Percentiles rank a stretch among this genome's conserved stretches.
These are phyloP conservation scores for Beauveria medogensis DNA, from an alignment of 2,329 filamentous ascomycete genomes.

Conservation along the genomic window DNA sequence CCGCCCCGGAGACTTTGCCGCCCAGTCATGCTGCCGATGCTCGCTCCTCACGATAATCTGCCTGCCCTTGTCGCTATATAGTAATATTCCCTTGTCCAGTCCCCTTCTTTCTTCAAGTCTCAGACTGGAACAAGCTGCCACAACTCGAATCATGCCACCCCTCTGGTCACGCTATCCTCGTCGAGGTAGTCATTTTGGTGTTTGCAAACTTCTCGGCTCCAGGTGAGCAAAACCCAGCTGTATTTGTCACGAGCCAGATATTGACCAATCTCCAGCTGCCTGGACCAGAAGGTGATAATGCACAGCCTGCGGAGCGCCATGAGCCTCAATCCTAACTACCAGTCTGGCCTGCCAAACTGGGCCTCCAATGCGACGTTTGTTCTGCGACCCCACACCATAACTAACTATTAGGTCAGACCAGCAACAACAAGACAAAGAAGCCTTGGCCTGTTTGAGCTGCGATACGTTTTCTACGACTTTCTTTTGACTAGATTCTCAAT, in stretches of 20 bases:
- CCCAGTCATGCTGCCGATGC: not conserved
- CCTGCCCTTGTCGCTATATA: not conserved
- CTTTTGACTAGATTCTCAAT: not conserved
- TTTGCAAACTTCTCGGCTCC: not conserved
- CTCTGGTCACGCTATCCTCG: not conserved
- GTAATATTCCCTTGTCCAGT: not conserved
- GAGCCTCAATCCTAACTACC: not conserved
- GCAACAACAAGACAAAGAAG: not conserved
- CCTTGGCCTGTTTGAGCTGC: not conserved
- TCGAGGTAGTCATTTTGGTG: not conserved
- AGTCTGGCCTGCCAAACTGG: not conserved
- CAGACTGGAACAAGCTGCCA: not conserved
- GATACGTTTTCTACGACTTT: not conserved
- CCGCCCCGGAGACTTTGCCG: not conserved
- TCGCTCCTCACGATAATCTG: not conserved
- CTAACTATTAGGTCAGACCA: not conserved
- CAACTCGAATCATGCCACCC: not conserved
- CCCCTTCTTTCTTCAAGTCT: not conserved
- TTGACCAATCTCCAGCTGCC: not conserved
- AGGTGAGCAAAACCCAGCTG: not conserved
- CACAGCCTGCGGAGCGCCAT: not conserved
- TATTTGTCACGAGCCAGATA: not conserved
- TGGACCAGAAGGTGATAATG: not conserved
- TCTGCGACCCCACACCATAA: not conserved
- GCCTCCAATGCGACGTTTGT: not conserved